These are phyloP conservation scores for Sinapis alba DNA, from an alignment of 441 rosid species.

Conservation along the genomic window DNA sequence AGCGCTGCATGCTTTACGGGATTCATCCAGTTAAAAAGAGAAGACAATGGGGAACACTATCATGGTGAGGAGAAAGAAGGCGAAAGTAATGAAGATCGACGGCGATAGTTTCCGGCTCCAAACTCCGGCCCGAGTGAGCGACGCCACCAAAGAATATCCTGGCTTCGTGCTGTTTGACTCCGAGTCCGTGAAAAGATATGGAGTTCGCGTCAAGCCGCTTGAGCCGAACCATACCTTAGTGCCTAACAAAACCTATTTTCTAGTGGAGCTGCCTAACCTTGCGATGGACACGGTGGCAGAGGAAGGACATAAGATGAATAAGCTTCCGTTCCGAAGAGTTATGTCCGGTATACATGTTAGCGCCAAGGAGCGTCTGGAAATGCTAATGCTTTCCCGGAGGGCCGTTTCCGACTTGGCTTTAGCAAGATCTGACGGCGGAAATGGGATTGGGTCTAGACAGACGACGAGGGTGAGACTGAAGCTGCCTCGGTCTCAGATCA, in stretches of 20 bases:
- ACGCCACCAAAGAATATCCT: slow-evolving; percentile 50
- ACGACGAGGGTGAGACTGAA: slow-evolving; percentile 49
- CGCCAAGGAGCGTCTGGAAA: slow-evolving; percentile 60
- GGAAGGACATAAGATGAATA: not conserved
- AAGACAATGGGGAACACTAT: slow-evolving; percentile 50
- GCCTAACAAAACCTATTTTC: slow-evolving; percentile 49
- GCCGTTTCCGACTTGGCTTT: slow-evolving; percentile 46
- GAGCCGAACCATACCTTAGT: slow-evolving; percentile 45
- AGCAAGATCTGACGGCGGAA: slow-evolving; percentile 22
- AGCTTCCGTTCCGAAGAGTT: slow-evolving; percentile 42
- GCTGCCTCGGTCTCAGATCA: slow-evolving; percentile 49
- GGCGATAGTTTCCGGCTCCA: slow-evolving; percentile 52
- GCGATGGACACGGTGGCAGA: slow-evolving; percentile 27
- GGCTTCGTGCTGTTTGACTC: slow-evolving; percentile 54
- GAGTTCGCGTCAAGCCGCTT: slow-evolving; percentile 53
- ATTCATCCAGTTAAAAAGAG: not conserved
- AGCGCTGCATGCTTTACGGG: slow-evolving; percentile 4
- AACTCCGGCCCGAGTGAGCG: slow-evolving; percentile 47
- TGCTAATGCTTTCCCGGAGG: slow-evolving; percentile 53
- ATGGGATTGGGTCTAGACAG: not conserved
- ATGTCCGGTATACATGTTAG: slow-evolving; percentile 50
- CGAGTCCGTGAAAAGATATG: slow-evolving; percentile 51
- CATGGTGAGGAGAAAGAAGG: slow-evolving; percentile 43
- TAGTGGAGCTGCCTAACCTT: slow-evolving; percentile 53
- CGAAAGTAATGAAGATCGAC: slow-evolving; percentile 52